Base-by-base conservation (phyloP, 805 yeast genomes). In the Diddensiella caesifluorescens region DNA sequence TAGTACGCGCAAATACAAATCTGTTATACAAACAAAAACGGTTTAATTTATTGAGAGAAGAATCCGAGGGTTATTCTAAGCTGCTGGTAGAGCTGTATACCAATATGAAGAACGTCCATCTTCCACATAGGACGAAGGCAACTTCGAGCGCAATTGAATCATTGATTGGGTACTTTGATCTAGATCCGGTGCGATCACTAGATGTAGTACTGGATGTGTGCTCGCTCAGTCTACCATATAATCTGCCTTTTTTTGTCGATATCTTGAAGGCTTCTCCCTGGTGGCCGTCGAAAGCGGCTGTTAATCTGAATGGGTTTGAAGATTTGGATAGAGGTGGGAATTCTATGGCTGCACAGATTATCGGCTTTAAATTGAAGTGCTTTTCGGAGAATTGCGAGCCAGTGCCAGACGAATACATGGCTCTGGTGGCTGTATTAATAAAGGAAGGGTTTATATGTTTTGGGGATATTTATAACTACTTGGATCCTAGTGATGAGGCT, bases 31-130 rank as follows among this genome's bases (percentile, higher is more conserved):
- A 54, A 28, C 71, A 77, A 46, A 70, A 70, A 54, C 76, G 79
- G 49, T 86, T 68, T 63, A 82, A 83, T 44, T 64, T 87, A 13
- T 53, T 85, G 5, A 75, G 78, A 38, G 95, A 89, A 59, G 83
- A 83, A 47, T 66, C 78, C 19, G 87, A 82, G 55, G 97, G 96
- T 0, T 88, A 76, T 60, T 61, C 94, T 9, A 79, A 77, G 50
- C 63, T 84, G 23, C 58, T 78, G 0, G 69, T 70, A 2, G 75
- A 79, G 36, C 47, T 82, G 9, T 59, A 64, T 41, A 4, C 19
- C 15, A 36, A 38, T 27, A 5, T 47, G 53, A 2, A 63, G 53
- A 30, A 71, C 74, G 51, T 33, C 42, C 31, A 21, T 12, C 31
- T 28, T n/a, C 37, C 23, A 5, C 18, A 21, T 18, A 15, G 38